Evolutionary conservation across 257 asterid species (phyloP), one percentile per base, ranked within the genome.

Genomic region (Plantago major): DNA sequence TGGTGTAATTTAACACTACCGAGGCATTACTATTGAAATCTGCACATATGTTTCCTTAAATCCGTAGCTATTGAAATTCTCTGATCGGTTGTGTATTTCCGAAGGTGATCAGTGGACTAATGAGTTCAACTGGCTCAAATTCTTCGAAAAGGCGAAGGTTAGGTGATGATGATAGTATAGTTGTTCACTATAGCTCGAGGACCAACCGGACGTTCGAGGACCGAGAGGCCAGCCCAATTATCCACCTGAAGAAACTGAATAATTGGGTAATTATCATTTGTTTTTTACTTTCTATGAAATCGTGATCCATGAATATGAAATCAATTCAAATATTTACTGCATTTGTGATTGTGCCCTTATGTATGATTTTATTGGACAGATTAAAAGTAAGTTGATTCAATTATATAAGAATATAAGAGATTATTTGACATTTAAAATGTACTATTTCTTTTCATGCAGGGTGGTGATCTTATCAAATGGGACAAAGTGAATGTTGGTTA

Each of bases 401-500:
- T 73, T 89, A 6, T 93, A 82, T 43, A 81, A 95, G 1, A 84
- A 83, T 70, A 78, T 64, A 72, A 96, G 99, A 49, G 99, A 89
- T 51, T 40, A 66, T 66, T n/a, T n/a, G n/a, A n/a, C n/a, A n/a
- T n/a, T n/a, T n/a, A n/a, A n/a, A n/a, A n/a, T n/a, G n/a, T n/a
- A n/a, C n/a, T n/a, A n/a, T n/a, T n/a, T n/a, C n/a, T n/a, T n/a
- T n/a, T n/a, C 79, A 33, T 72, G 62, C 76, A 88, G 99, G 97
- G 99, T 53, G 99, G 96, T 69, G 99, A 93, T 74, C 91, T 89
- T 60, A 89, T 93, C 76, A 87, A 93, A 85, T 93, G 99, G 99
- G 97, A 93, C 74, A 93, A 93, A 78, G 99, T 97, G 38, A 89
- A 71, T 71, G 80, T 93, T 74, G 90, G 88, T 61, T 93, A 89